Percentiles rank a stretch among this genome's conserved stretches.
Evolutionary conservation across 805 yeast genomes (phyloP).

Genomic region (Candida succiphila): DNA sequence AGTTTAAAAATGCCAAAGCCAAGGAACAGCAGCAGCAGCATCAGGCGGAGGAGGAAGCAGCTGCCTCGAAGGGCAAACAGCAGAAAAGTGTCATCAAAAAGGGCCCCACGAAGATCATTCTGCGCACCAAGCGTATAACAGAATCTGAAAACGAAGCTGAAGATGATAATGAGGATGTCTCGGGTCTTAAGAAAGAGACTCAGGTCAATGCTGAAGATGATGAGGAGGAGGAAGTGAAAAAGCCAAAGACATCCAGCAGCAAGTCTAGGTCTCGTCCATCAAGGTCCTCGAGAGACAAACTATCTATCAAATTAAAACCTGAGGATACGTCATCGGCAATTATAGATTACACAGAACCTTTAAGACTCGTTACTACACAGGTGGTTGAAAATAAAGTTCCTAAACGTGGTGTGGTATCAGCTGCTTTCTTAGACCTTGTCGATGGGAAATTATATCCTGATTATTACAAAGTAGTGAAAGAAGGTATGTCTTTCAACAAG

Average conservation of each 20-base stretch:
- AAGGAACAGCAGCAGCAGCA: conserved; percentile 2
- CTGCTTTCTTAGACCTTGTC: conserved; percentile 70
- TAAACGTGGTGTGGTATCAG: conserved; percentile 45
- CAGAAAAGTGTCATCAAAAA: not conserved
- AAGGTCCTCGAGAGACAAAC: not conserved
- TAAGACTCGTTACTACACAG: conserved; percentile 24
- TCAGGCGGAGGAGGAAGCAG: not conserved
- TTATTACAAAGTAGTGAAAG: conserved; percentile 60
- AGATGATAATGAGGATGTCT: conserved; percentile 1
- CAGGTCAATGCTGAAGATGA: conserved; percentile 1
- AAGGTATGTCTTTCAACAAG: conserved; percentile 64
- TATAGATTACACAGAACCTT: conserved; percentile 8
- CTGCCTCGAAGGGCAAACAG: not conserved
- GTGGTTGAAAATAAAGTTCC: conserved; percentile 35
- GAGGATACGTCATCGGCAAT: conserved; percentile 3
- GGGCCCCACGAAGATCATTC: not conserved
- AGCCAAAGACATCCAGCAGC: too few species aligned
- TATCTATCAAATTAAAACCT: too few species aligned
- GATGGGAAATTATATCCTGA: conserved; percentile 67
- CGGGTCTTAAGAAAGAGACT: not conserved
- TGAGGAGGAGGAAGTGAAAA: not conserved
- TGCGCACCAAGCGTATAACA: not conserved
- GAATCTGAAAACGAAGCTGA: conserved; percentile 1
- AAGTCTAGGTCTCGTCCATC: not conserved
- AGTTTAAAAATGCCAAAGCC: conserved; percentile 22